phyloP scores from a whole-genome alignment of 768 basidiomycete genomes.

The Pleurotus sapidus region DNA sequence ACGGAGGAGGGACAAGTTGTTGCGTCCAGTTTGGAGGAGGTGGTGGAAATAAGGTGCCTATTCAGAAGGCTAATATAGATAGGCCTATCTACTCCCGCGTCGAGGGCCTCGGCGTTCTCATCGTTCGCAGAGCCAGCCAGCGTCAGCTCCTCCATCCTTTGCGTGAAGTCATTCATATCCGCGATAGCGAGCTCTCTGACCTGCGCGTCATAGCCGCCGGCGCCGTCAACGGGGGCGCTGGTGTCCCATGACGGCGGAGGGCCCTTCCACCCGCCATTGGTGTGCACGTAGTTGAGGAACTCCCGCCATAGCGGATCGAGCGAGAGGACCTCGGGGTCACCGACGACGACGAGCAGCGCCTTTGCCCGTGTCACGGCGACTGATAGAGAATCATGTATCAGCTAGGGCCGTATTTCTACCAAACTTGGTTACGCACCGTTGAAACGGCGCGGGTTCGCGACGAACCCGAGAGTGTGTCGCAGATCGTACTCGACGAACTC shows the following conservation, averaged over 20 bases:
- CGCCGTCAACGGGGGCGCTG: constrained; percentile 27
- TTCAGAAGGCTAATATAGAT: too few relatives aligned
- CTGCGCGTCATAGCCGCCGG: constrained; percentile 36
- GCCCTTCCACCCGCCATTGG: constrained; percentile 54
- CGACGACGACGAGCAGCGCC: constrained; percentile 56
- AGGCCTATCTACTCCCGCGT: constrained; percentile 35
- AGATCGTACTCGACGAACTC: constrained; percentile 50
- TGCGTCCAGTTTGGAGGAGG: too few relatives aligned
- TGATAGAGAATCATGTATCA: constrained; percentile 16
- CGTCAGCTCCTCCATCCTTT: constrained; percentile 30
- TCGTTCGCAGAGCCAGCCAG: constrained; percentile 22
- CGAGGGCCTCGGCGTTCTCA: constrained; percentile 12
- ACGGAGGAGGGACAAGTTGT: too few relatives aligned
- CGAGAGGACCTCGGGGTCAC: constrained; percentile 55
- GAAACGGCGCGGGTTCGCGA: constrained; percentile 51
- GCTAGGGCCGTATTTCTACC: not conserved
- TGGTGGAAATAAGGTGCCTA: too few relatives aligned
- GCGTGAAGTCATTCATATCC: constrained; percentile 41
- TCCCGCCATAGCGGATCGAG: constrained; percentile 62
- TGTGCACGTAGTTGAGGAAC: constrained; percentile 55
- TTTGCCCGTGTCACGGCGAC: constrained; percentile 63
- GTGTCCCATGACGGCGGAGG: constrained; percentile 50
- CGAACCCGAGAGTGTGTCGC: constrained; percentile 53
- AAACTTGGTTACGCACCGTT: constrained; percentile 39
- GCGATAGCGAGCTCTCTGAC: constrained; percentile 26